These are phyloP conservation scores for Apiospora aurea DNA, from an alignment of 2,329 filamentous ascomycete species.

Conservation along the genomic window DNA sequence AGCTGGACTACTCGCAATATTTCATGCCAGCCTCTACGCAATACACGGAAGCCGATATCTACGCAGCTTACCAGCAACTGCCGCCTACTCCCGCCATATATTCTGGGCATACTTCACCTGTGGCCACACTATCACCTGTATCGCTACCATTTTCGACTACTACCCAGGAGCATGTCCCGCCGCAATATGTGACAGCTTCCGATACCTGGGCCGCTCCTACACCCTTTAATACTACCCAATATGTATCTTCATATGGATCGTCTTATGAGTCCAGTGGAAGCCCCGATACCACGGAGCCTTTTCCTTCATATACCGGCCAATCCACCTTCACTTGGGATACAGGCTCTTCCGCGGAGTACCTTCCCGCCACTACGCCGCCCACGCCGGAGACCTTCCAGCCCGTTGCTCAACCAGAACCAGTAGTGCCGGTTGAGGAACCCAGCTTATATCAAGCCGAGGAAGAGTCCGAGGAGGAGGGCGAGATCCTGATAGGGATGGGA, in stretches of 20 bases:
- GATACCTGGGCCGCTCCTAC: constrained; percentile 47
- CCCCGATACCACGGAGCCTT: constrained; percentile 41
- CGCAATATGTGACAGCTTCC: constrained; percentile 47
- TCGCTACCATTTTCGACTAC: constrained; percentile 52
- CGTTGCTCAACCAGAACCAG: constrained; percentile 55
- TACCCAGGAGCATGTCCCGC: constrained; percentile 41
- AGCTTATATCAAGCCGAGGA: constrained; percentile 58
- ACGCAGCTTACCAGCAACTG: constrained; percentile 50
- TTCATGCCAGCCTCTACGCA: constrained; percentile 48
- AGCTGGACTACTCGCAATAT: constrained; percentile 47
- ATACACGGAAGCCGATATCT: constrained; percentile 51
- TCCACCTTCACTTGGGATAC: constrained; percentile 52
- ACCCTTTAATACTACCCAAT: constrained; percentile 40
- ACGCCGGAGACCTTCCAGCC: constrained; percentile 66
- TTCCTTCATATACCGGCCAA: constrained; percentile 39
- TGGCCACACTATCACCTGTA: constrained; percentile 61
- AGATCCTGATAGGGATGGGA: constrained; percentile 82
- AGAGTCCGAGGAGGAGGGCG: constrained; percentile 63
- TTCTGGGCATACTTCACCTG: constrained; percentile 65
- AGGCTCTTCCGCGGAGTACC: constrained; percentile 51
- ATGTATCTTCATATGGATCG: background rate
- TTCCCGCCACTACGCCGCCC: constrained; percentile 59
- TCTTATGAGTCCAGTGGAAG: constrained; percentile 35
- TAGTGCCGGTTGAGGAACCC: constrained; percentile 55
- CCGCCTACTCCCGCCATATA: constrained; percentile 62